Conservation (phyloP, 371 early-diverging fungal species). For the Smittium mucronatum region DNA sequence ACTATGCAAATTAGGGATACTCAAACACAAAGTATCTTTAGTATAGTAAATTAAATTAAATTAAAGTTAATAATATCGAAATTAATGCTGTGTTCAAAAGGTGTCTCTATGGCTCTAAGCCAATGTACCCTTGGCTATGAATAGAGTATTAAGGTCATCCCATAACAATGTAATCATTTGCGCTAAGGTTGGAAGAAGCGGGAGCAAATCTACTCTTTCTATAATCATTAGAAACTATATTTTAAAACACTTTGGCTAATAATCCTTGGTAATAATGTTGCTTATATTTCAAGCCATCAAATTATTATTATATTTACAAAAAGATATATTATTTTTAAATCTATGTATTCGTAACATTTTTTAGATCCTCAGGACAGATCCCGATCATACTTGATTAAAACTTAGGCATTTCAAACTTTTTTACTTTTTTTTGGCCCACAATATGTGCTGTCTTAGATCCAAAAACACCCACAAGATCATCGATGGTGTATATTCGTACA, state of each 20-base stretch:
- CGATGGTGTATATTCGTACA: neutral
- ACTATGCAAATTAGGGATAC: too few species aligned
- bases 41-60: too few species aligned
- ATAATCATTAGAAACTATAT: neutral
- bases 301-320: neutral
- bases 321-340: too few species aligned
- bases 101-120: too few species aligned
- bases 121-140: neutral
- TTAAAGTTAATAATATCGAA: too few species aligned
- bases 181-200: neutral
- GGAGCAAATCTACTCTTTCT: neutral
- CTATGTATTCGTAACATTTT: neutral
- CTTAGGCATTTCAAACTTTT: neutral
- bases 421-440: neutral
- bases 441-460: neutral
- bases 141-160: neutral
- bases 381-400: neutral
- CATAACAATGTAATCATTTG: neutral
- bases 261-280: neutral
- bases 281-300: neutral
- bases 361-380: neutral
- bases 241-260: neutral
- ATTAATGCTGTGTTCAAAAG: too few species aligned
- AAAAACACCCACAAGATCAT: neutral
- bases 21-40: too few species aligned